These are phyloP conservation scores for Gillenia trifoliata DNA, from an alignment of 306 rosid species.

Conservation along the genomic window DNA sequence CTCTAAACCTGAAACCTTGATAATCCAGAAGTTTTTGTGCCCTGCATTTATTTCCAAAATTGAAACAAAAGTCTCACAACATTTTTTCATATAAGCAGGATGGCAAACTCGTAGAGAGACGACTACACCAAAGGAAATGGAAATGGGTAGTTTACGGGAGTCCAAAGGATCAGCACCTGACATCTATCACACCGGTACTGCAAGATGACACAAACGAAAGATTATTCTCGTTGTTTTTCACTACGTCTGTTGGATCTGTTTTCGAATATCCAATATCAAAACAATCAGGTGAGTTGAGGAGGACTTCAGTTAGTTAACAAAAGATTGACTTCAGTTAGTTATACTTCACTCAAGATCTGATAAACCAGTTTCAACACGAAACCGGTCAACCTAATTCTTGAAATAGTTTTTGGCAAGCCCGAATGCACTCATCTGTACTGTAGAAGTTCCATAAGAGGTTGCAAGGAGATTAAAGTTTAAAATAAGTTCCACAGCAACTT, in stretches of 20 bases:
- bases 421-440: not conserved
- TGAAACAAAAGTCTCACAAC: not conserved
- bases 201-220: conserved; percentile 55
- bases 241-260: conserved; percentile 62
- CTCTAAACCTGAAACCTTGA: not conserved
- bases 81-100: conserved; percentile 34
- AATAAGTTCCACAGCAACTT: not conserved
- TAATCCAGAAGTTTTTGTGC: not conserved
- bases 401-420: not conserved
- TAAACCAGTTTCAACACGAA: not conserved
- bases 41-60: not conserved
- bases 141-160: conserved; percentile 84
- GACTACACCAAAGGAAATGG: conserved; percentile 87
- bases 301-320: not conserved
- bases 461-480: not conserved
- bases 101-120: conserved; percentile 80
- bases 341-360: not conserved
- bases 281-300: conserved; percentile 47
- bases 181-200: conserved; percentile 53
- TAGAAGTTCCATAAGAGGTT: not conserved
- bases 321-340: not conserved
- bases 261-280: conserved; percentile 60
- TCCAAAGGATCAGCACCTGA: conserved; percentile 62
- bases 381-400: not conserved
- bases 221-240: conserved; percentile 58